These are phyloP conservation scores for Linum usitatissimum DNA, from an alignment of 345 rosid genomes.

Conservation along the genomic window DNA sequence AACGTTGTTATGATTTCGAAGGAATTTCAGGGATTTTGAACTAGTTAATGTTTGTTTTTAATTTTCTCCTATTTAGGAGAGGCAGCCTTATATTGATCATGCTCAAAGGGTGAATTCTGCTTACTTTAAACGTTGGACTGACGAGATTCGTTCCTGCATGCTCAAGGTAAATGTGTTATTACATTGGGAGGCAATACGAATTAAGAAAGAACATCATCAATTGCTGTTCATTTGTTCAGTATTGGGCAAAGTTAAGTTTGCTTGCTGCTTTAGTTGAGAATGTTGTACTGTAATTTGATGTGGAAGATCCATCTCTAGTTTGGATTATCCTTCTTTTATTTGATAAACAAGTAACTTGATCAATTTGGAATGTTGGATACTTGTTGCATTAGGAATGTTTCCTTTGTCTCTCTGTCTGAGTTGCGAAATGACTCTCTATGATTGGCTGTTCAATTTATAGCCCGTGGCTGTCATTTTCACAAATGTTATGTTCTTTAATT, in stretches of 20 bases:
- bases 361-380: too few species aligned
- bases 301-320: too few species aligned
- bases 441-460: too few species aligned
- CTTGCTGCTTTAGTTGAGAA: too few species aligned
- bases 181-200: too few species aligned
- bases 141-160: slow-evolving; percentile 15
- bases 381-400: too few species aligned
- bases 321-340: background rate
- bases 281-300: too few species aligned
- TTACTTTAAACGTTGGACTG: slow-evolving; percentile 17
- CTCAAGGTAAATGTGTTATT: slow-evolving; percentile 34
- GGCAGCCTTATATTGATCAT: slow-evolving; percentile 31
- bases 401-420: too few species aligned
- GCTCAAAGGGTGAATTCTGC: slow-evolving; percentile 30
- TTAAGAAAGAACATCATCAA: too few species aligned
- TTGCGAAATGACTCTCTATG: too few species aligned
- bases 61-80: too few species aligned
- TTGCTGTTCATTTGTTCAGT: background rate
- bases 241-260: background rate
- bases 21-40: background rate
- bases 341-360: too few species aligned
- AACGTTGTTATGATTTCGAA: background rate
- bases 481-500: background rate
- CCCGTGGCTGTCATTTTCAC: background rate
- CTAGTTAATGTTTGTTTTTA: background rate